Base-by-base conservation (phyloP, 768 basidiomycete species). In the Suillus americanus region DNA sequence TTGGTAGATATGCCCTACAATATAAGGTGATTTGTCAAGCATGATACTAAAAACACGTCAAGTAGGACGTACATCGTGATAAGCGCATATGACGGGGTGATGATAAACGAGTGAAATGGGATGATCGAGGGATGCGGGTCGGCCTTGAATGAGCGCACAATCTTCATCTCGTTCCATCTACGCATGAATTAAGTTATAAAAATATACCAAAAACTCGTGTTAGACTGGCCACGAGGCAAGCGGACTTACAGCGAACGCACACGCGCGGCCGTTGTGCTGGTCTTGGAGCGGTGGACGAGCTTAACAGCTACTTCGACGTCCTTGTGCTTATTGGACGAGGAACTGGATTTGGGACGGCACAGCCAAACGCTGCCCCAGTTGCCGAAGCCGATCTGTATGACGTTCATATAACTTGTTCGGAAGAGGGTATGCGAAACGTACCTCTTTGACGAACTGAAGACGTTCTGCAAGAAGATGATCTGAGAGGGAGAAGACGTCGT, bases 121-220 rank as follows among this genome's bases (percentile, higher is more conserved):
- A 99, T 91, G 77, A 99, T 90, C 66, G 92, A 92, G 0, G 95
- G 95, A 73, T 98, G 97, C 10, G 89, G 87, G 70, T 94, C 90
- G 53, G 87, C 79, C 79, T 91, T 91, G 76, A 98, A 87, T 13
- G 88, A 81, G 69, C 92, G 84, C 65, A 98, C 88, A 70, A 96
- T 91, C 83, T 97, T 97, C 95, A 96, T 96, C 81, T 98, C 95
- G 73, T 95, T 96, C 95, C 95, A 95, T 79, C 92, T 94, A n/a
- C 40, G 0, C 46, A 25, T 16, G 28, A 20, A 65, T 14, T 1
- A 57, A 37, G 4, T 23, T 23, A 25, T 25, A 25, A 25, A 57
- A 3, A 40, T 57, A 25, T 40, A 18, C 41, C 25, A 59, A 28
- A 59, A 45, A 62, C 60, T 16, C 9, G 41, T 60, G 63, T 53